Conservation (phyloP, 305 asterid genomes). For the Ruellia speciosa region DNA sequence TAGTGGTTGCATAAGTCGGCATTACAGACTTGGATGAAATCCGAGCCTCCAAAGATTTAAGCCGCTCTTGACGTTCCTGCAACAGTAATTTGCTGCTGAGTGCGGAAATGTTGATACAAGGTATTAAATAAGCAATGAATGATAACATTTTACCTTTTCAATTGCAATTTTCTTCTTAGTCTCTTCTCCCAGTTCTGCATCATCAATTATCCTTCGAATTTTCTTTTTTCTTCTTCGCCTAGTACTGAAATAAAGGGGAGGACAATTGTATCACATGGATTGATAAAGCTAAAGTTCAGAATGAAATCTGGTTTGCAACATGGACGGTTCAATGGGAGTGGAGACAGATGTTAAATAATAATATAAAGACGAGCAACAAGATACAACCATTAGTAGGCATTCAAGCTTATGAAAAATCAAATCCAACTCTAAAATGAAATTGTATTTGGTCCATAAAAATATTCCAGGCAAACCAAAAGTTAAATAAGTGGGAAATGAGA, state of each 20-base stretch:
- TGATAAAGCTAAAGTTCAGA: constrained; percentile 13
- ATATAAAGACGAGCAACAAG: background rate
- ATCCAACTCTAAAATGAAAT: constrained; percentile 1
- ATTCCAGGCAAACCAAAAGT: background rate
- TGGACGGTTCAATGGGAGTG: constrained; percentile 3
- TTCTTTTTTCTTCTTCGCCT: constrained; percentile 76
- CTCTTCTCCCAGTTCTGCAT: constrained; percentile 94
- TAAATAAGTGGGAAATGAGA: background rate
- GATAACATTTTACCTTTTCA: constrained; percentile 54
- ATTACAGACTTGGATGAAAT: constrained; percentile 53
- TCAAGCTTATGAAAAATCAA: background rate
- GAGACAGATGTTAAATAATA: background rate
- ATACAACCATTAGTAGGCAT: background rate
- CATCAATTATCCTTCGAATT: constrained; percentile 93
- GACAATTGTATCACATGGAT: constrained; percentile 14
- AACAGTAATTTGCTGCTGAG: constrained; percentile 18
- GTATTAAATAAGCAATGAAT: constrained; percentile 18
- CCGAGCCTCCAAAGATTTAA: constrained; percentile 83
- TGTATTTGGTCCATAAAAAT: background rate
- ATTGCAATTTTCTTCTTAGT: constrained; percentile 95
- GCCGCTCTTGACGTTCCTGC: constrained; percentile 98
- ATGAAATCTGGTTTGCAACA: constrained; percentile 12
- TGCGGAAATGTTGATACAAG: constrained; percentile 12
- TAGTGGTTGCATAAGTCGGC: constrained; percentile 39
- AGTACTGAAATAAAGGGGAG: constrained; percentile 36